Percentiles rank a stretch among this genome's conserved stretches.
Conservation (phyloP, 495 filamentous ascomycete genomes). For the Penicillium tannophilum region DNA sequence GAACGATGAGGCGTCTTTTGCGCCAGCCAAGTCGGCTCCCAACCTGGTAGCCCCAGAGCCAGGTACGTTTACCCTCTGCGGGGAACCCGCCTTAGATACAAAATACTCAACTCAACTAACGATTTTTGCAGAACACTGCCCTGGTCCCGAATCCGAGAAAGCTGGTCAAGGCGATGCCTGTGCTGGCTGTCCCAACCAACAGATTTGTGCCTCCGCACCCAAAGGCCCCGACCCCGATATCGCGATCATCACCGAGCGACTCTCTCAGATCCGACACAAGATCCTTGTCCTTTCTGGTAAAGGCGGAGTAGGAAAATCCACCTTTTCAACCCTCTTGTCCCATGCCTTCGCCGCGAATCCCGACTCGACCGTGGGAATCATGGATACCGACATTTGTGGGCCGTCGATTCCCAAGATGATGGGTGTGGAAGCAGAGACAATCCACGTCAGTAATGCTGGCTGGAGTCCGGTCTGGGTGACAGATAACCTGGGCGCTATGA, state of each 20-base stretch:
- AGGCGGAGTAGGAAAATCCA: conserved; percentile 95
- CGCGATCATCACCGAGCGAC: conserved; percentile 78
- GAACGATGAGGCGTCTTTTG: conserved; percentile 59
- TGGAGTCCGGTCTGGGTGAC: conserved; percentile 94
- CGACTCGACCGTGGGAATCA: conserved; percentile 77
- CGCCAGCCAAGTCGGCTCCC: conserved; percentile 69
- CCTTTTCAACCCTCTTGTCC: conserved; percentile 83
- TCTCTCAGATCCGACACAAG: conserved; percentile 83
- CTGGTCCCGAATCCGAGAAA: conserved; percentile 83
- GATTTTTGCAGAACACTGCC: conserved; percentile 73
- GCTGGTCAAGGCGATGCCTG: conserved; percentile 89
- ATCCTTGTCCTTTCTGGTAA: conserved; percentile 91
- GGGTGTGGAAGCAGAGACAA: conserved; percentile 89
- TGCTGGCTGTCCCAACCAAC: conserved; percentile 92
- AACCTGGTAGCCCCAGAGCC: conserved; percentile 91
- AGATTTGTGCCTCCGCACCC: conserved; percentile 89
- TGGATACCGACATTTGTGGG: conserved; percentile 97
- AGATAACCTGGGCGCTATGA: conserved; percentile 93
- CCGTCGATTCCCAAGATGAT: conserved; percentile 98
- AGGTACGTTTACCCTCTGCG: conserved; percentile 43
- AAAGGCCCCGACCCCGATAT: conserved; percentile 97
- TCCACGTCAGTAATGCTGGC: conserved; percentile 79
- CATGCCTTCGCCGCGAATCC: conserved; percentile 83
- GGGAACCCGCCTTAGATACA: conserved; percentile 6
- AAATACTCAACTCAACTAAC: conserved; percentile 4